A percentile compares a stretch with the other conserved stretches of the same genome.
phyloP scores from a whole-genome alignment of 176 grass and related monocot genomes.

The Rhipidocladum racemiflorum region DNA sequence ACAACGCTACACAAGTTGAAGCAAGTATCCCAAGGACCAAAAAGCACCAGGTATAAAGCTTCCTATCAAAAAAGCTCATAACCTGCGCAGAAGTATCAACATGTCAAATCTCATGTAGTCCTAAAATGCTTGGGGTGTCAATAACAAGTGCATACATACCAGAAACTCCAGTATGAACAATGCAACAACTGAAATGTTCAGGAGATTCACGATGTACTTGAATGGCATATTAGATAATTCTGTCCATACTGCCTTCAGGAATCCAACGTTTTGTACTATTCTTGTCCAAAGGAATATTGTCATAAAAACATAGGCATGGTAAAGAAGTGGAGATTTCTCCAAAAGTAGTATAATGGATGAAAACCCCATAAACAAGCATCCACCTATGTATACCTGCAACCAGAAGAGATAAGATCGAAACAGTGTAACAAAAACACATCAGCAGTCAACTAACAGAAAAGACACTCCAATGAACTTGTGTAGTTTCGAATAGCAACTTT shows the following conservation, averaged over 20 bases:
- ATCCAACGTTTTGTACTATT: constrained; percentile 63
- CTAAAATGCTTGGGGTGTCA: constrained; percentile 23
- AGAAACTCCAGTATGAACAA: constrained; percentile 81
- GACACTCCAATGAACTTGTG: background rate
- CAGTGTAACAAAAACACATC: constrained; percentile 3
- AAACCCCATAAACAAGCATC: constrained; percentile 66
- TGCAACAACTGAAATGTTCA: constrained; percentile 52
- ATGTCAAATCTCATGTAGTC: constrained; percentile 24
- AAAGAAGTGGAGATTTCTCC: constrained; percentile 87
- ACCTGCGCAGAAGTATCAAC: constrained; percentile 54
- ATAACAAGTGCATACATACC: constrained; percentile 45
- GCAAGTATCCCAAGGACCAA: constrained; percentile 66
- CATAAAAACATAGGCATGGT: constrained; percentile 85
- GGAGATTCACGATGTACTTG: constrained; percentile 65
- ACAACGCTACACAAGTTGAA: constrained; percentile 38
- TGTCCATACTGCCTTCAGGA: constrained; percentile 63
- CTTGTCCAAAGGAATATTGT: constrained; percentile 92
- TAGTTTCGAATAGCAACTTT: constrained; percentile 19
- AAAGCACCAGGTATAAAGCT: constrained; percentile 89
- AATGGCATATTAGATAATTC: constrained; percentile 55
- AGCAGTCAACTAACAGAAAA: constrained; percentile 9
- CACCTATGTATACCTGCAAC: constrained; percentile 72
- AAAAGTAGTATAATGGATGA: constrained; percentile 65
- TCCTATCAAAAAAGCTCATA: constrained; percentile 92
- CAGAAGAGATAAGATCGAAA: constrained; percentile 35